Conservation (phyloP, 2,329 filamentous ascomycete species). For the Cercospora sp. region DNA sequence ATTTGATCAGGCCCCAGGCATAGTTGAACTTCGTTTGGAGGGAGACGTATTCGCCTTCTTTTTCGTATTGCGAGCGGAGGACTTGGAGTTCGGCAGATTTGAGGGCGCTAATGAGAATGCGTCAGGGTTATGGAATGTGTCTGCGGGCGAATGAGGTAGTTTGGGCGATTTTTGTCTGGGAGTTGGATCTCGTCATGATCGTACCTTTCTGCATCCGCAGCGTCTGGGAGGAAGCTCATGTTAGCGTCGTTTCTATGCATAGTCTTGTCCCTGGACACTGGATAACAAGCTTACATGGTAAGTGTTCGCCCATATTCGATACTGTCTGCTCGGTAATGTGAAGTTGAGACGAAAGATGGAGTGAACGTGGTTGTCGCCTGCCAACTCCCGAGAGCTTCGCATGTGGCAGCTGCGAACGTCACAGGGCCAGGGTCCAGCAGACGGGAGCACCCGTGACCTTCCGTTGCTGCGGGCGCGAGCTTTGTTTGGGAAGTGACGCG, state of each 20-base stretch:
- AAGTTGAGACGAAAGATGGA: neutral
- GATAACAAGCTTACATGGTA: slow-evolving; percentile 48
- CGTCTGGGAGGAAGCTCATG: slow-evolving; percentile 62
- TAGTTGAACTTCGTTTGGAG: slow-evolving; percentile 99
- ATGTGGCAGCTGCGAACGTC: slow-evolving; percentile 18
- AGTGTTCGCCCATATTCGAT: slow-evolving; percentile 40
- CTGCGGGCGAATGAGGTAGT: no score
- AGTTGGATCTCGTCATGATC: slow-evolving; percentile 25
- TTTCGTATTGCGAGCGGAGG: slow-evolving; percentile 90
- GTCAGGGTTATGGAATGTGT: neutral
- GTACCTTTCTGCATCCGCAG: slow-evolving; percentile 93
- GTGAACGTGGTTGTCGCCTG: slow-evolving; percentile 16
- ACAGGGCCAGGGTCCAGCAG: slow-evolving; percentile 7
- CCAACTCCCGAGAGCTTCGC: slow-evolving; percentile 12
- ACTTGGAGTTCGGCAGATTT: slow-evolving; percentile 91
- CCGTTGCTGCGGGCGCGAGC: slow-evolving; percentile 12
- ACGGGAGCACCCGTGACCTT: neutral
- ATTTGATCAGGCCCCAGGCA: slow-evolving; percentile 98
- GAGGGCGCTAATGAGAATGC: slow-evolving; percentile 64
- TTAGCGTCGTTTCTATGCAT: slow-evolving; percentile 28
- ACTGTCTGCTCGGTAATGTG: neutral
- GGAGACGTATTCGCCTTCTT: slow-evolving; percentile 94
- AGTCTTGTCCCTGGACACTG: neutral
- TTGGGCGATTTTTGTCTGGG: neutral
- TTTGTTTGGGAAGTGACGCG: slow-evolving; percentile 20